Percentiles rank a stretch among this genome's conserved stretches.
Conservation (phyloP, 306 rosid species). For the Chamaecrista fasciculata region DNA sequence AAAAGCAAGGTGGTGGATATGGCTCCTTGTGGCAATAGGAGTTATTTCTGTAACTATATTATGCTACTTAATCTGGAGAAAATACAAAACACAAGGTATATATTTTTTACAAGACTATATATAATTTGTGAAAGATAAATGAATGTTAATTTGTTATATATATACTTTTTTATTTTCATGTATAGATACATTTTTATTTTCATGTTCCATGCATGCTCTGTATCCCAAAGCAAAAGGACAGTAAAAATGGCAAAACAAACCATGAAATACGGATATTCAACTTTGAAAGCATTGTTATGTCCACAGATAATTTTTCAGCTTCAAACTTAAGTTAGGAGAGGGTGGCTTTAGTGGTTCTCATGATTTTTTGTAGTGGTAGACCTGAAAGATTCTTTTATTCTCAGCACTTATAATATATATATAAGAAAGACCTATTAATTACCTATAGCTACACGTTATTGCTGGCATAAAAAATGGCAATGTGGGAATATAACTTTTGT, state of each 20-base stretch:
- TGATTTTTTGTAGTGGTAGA: no score
- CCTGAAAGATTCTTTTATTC: no score
- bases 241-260: background rate
- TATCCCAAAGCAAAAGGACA: background rate
- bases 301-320: conserved; percentile 28
- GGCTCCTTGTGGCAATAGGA: conserved; percentile 27
- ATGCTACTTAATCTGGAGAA: conserved; percentile 1
- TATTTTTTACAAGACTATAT: background rate
- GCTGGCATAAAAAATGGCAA: conserved; percentile 27
- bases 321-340: conserved; percentile 28
- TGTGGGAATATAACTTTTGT: conserved; percentile 45
- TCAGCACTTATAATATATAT: no score
- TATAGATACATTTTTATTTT: no score
- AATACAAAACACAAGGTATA: conserved; percentile 5
- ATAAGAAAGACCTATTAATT: no score
- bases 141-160: no score
- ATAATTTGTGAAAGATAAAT: no score
- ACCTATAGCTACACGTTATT: background rate
- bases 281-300: conserved; percentile 24
- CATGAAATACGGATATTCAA: conserved; percentile 19
- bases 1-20: conserved; percentile 31
- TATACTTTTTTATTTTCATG: no score
- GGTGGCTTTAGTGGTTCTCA: conserved; percentile 37
- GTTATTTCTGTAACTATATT: conserved; percentile 1
- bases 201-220: background rate